These are phyloP conservation scores for Sabuloglossum arenarium DNA, from an alignment of 495 filamentous ascomycete species.

Conservation along the genomic window DNA sequence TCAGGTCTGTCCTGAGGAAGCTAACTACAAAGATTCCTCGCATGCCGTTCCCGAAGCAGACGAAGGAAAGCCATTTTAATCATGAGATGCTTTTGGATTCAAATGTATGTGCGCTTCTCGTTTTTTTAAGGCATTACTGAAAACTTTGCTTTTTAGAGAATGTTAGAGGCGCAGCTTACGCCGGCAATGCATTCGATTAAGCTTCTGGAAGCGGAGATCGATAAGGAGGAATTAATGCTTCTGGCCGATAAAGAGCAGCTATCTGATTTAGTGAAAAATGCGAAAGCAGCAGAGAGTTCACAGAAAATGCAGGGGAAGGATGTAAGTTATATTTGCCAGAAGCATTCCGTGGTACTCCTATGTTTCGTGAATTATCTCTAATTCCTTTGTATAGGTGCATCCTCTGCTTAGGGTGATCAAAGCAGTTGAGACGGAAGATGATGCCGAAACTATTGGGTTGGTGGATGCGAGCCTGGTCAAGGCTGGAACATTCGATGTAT, in stretches of 20 bases:
- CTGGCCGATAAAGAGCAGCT: slow-evolving; percentile 27
- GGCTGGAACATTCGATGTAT: background rate
- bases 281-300: slow-evolving; percentile 24
- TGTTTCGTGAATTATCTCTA: background rate
- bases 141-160: slow-evolving; percentile 15
- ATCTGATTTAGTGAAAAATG: slow-evolving; percentile 31
- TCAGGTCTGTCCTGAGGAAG: slow-evolving; percentile 26
- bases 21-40: slow-evolving; percentile 29
- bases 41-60: slow-evolving; percentile 37
- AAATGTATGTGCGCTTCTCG: slow-evolving; percentile 20
- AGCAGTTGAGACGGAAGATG: slow-evolving; percentile 6
- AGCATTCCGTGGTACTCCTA: background rate
- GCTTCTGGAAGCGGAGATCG: slow-evolving; percentile 31
- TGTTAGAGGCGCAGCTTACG: slow-evolving; percentile 29
- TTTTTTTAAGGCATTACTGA: background rate
- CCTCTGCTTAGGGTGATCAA: slow-evolving; percentile 7
- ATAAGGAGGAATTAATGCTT: slow-evolving; percentile 29
- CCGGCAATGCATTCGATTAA: slow-evolving; percentile 31
- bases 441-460: slow-evolving; percentile 12
- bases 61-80: slow-evolving; percentile 36
- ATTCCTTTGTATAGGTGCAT: slow-evolving; percentile 8
- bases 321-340: slow-evolving; percentile 11
- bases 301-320: slow-evolving; percentile 26
- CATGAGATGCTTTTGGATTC: slow-evolving; percentile 36
- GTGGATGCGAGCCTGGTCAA: background rate